Evolutionary conservation across 805 yeast species (phyloP).

Genomic region (Ogataea wickerhamii): DNA sequence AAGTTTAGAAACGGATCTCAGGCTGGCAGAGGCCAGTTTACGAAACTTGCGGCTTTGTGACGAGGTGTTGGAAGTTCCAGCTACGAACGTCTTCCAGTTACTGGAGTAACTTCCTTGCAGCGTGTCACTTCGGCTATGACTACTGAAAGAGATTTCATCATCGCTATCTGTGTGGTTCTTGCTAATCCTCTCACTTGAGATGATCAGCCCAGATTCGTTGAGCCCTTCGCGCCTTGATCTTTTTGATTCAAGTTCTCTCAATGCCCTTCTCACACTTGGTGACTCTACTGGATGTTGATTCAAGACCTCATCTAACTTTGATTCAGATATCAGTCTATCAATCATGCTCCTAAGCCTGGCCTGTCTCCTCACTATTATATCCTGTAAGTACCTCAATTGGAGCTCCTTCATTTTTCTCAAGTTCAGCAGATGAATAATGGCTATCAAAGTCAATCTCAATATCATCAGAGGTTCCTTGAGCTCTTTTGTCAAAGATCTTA

Average conservation of each 20-base stretch:
- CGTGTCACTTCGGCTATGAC: slow-evolving; percentile 7
- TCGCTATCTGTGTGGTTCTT: slow-evolving; percentile 4
- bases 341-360: slow-evolving; percentile 25
- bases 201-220: slow-evolving; percentile 16
- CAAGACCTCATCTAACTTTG: slow-evolving; percentile 26
- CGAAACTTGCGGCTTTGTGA: slow-evolving; percentile 7
- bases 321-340: slow-evolving; percentile 23
- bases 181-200: slow-evolving; percentile 11
- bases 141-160: slow-evolving; percentile 9
- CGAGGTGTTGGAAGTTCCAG: slow-evolving; percentile 18
- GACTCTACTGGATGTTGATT: slow-evolving; percentile 23
- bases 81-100: slow-evolving; percentile 21
- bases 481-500: slow-evolving; percentile 35
- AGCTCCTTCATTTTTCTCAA: slow-evolving; percentile 51
- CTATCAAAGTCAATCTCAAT: slow-evolving; percentile 40
- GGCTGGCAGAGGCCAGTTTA: slow-evolving; percentile 9
- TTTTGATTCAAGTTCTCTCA: slow-evolving; percentile 21
- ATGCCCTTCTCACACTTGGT: slow-evolving; percentile 33
- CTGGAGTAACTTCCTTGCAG: slow-evolving; percentile 9
- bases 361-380: slow-evolving; percentile 38
- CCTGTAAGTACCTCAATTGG: slow-evolving; percentile 43
- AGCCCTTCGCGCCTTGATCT: slow-evolving; percentile 11
- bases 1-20: slow-evolving; percentile 18
- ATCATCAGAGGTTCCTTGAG: slow-evolving; percentile 53
- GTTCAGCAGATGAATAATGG: slow-evolving; percentile 42